Base-by-base conservation (phyloP, 441 rosid species). In the Adansonia gregorii region DNA sequence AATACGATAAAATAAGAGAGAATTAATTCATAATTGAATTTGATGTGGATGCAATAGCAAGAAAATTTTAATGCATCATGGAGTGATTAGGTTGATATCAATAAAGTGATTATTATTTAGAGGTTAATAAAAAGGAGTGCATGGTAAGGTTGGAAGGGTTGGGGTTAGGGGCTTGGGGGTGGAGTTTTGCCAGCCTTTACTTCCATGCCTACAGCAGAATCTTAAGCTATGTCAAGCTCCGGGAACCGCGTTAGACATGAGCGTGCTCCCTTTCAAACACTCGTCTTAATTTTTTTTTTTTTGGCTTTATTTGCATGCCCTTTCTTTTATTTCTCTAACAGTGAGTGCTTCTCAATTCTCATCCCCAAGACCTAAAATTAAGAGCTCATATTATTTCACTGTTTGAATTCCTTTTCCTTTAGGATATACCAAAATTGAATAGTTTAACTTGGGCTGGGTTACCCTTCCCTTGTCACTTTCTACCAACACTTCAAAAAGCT, bases 181-280 rank as follows among this genome's bases (percentile, higher is more conserved):
- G 85, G 83, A 15, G 63, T 69, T 71, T 76, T 83, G 89, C 80
- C 92, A 89, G 90, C 86, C 90, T 89, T 89, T 80, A 79, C 80
- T 19, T 84, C 81, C 90, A 87, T 88, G 92, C 92, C 83, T 86
- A 71, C 22, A 68, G 68, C 27, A 68, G 68, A 82, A 72, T 85
- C 84, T 76, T 56, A 11, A 55, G 20, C 43, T 14, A 20, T 68
- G 78, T 79, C 72, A 72, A 80, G 72, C 82, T 46, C 84, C 87
- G 87, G 88, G 86, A 86, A 85, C 49, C 54, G 88, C 80, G 84
- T 70, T 78, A 73, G 15, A 52, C 9, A 12, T 20, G 71, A 78
- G 88, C 85, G 85, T 80, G 87, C 85, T 76, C 63, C 19, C 22
- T 8, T 73, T 78, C 72, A 11, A 76, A 55, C 68, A 69, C 78